A percentile compares a stretch with the other conserved stretches of the same genome.
Conservation (phyloP, 1,139 yeast genomes). For the Candida tunisiensis region DNA sequence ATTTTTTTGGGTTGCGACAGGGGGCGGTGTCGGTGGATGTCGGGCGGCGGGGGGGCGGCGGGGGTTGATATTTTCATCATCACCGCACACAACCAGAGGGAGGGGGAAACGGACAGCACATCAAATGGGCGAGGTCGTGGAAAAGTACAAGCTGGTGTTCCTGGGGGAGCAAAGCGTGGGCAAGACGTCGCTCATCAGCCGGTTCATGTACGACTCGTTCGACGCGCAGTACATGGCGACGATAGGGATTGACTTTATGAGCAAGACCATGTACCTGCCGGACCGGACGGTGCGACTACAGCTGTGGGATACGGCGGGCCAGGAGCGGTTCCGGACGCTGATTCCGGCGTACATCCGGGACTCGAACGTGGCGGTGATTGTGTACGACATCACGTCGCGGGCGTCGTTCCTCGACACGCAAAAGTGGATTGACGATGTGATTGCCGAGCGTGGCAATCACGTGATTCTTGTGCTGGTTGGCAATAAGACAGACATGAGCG, state of each 20-base stretch:
- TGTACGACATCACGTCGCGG: conserved; percentile 72
- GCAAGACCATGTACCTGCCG: conserved; percentile 69
- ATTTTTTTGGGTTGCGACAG: too few species aligned
- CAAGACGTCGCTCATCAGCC: conserved; percentile 82
- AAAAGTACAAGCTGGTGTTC: conserved; percentile 64
- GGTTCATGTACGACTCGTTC: conserved; percentile 97
- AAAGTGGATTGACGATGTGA: conserved; percentile 79
- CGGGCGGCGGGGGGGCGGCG: too few species aligned
- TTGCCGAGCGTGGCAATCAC: conserved; percentile 53
- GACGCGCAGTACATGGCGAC: conserved; percentile 85
- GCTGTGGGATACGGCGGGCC: conserved; percentile 99
- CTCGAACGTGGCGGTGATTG: conserved; percentile 92
- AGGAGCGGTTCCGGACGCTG: conserved; percentile 85
- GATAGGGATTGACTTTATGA: conserved; percentile 87
- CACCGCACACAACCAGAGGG: too few species aligned
- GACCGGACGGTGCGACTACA: conserved; percentile 56
- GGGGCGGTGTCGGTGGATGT: too few species aligned
- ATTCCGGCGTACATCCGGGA: conserved; percentile 93
- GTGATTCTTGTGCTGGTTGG: conserved; percentile 66
- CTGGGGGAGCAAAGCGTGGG: conserved; percentile 98
- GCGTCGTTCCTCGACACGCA: conserved; percentile 61
- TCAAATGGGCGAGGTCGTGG: too few species aligned
- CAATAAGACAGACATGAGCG: conserved; percentile 51
- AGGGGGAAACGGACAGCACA: too few species aligned
- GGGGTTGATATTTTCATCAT: too few species aligned